These are phyloP conservation scores for Aurantiochytrium sp. DNA, from an alignment of 108 stramenopile species.

Conservation along the genomic window DNA sequence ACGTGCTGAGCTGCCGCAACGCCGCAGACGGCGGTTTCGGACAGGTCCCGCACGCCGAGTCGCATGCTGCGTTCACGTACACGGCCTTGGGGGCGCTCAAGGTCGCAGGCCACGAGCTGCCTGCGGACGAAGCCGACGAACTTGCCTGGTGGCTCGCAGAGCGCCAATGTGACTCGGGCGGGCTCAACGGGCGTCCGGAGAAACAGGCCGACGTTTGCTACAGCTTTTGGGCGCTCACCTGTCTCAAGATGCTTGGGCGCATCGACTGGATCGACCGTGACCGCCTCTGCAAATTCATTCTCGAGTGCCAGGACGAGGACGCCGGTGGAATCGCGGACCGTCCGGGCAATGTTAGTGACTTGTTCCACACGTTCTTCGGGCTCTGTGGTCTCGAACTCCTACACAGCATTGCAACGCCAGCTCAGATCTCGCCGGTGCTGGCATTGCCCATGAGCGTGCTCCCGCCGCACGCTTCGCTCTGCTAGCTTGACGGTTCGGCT, in stretches of 20 bases:
- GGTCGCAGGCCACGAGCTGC: slow-evolving; percentile 71
- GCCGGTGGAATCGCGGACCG: slow-evolving; percentile 96
- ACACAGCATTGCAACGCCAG: slow-evolving; percentile 55
- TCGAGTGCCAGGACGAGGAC: slow-evolving; percentile 90
- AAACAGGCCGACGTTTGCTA: slow-evolving; percentile 99
- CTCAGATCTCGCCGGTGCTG: neutral
- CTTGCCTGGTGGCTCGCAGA: slow-evolving; percentile 99
- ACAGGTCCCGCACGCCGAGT: slow-evolving; percentile 80
- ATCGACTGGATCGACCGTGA: slow-evolving; percentile 77
- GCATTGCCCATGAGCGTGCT: neutral
- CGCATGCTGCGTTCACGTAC: slow-evolving; percentile 94
- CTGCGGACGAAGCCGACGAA: slow-evolving; percentile 56
- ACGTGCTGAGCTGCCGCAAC: slow-evolving; percentile 74
- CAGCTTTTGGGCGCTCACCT: slow-evolving; percentile 94
- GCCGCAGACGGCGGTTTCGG: slow-evolving; percentile 94
- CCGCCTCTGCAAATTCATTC: slow-evolving; percentile 73
- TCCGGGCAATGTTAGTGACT: slow-evolving; percentile 86
- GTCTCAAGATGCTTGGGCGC: slow-evolving; percentile 77
- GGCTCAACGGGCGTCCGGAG: slow-evolving; percentile 88
- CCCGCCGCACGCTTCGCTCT: neutral
- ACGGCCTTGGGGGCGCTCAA: slow-evolving; percentile 87
- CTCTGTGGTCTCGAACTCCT: slow-evolving; percentile 79
- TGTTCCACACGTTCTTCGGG: slow-evolving; percentile 98
- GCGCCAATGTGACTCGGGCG: slow-evolving; percentile 93
- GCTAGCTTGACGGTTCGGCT: no score